Percentiles rank a stretch among this genome's conserved stretches.
Evolutionary conservation across 2,329 filamentous ascomycete species (phyloP).

Genomic region (Elsinoe arachidis): DNA sequence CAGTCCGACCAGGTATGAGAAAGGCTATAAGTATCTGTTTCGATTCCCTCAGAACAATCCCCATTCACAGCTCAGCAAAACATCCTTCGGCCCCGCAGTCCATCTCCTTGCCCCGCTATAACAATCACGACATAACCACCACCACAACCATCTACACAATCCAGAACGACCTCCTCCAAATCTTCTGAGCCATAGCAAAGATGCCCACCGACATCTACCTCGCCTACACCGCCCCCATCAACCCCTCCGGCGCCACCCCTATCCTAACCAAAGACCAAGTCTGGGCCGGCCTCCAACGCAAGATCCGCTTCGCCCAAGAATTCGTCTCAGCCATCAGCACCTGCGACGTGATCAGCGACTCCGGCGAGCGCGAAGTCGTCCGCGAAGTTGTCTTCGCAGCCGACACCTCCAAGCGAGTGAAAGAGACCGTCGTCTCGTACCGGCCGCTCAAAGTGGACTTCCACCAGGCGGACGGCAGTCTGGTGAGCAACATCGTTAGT

Average conservation of each 20-base stretch:
- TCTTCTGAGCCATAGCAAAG: neutral
- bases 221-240: constrained; percentile 38
- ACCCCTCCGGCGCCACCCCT: constrained; percentile 32
- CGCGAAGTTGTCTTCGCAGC: constrained; percentile 34
- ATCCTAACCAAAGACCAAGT: constrained; percentile 31
- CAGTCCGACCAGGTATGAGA: neutral
- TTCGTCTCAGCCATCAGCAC: constrained; percentile 37
- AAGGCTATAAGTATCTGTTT: constrained; percentile 1
- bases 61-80: neutral
- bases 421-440: constrained; percentile 33
- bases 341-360: constrained; percentile 33
- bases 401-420: constrained; percentile 24
- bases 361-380: constrained; percentile 40
- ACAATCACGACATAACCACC: neutral
- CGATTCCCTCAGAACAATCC: neutral
- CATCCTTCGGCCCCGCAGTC: constrained; percentile 5
- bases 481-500: constrained; percentile 38
- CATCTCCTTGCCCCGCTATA: neutral
- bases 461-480: constrained; percentile 33
- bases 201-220: constrained; percentile 26
- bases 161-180: neutral
- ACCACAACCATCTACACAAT: neutral
- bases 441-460: constrained; percentile 42
- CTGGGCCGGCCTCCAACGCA: constrained; percentile 39
- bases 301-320: constrained; percentile 38